Evolutionary conservation across 2,329 filamentous ascomycete species (phyloP), one percentile per base, ranked within the genome.

Genomic region (Pseudogymnoascus sp.): DNA sequence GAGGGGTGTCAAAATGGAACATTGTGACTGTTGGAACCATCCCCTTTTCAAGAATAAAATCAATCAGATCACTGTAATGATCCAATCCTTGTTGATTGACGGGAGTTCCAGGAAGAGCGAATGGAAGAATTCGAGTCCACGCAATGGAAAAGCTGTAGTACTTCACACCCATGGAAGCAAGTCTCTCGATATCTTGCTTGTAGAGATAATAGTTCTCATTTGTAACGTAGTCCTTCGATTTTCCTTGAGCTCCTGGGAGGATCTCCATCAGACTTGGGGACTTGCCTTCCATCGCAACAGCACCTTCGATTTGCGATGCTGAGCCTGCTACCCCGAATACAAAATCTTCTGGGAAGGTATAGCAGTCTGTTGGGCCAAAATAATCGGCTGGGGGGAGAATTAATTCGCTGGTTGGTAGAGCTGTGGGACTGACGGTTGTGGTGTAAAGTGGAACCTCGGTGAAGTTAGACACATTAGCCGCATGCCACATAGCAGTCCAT

Each of bases 191-290:
- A 38, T 83, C 80, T 68, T 83, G 81, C 70, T 82, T 83, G 69
- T 83, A 84, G 12, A 81, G 72, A 64, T 80, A 83, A 68, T 83
- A 83, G 63, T 82, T 77, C 72, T 81, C 78, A 62, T 78, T 80
- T 2, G 78, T 77, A 5, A 78, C 73, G 56, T 78, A 74, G 56
- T 34, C 14, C 4, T 59, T 59, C 8, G 60, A 61, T 61, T 40
- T 36, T n/a, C 60, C 38, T 28, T 40, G 16, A 12, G 31, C 56
- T 59, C 56, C 56, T 18, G 56, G 31, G 21, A 67, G 40, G n/a
- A 78, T 72, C 34, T 81, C 78, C 68, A 76, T 68, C 8, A 77
- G 64, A 3, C 74, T 73, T 0, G 78, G 78, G 0, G 73, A 67
- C 38, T 76, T 75, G 5, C 78, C 78, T 60, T 79, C 76, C 2